Conservation (phyloP, 2,329 filamentous ascomycete species). For the Fusarium stilboides region DNA sequence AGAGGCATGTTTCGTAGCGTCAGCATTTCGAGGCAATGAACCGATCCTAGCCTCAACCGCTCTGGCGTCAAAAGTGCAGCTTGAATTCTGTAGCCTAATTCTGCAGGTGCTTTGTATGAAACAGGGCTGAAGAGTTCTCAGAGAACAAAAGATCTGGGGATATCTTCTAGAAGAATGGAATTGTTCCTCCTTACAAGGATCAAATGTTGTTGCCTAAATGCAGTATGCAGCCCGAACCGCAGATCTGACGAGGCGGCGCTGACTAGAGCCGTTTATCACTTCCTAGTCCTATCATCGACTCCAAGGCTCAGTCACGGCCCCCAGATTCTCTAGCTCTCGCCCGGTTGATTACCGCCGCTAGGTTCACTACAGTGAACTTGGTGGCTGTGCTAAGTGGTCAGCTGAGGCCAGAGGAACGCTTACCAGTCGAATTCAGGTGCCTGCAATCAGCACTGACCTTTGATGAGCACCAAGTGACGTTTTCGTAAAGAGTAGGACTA, state of each 20-base stretch:
- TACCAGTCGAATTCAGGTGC: constrained; percentile 25
- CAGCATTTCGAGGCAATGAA: constrained; percentile 7
- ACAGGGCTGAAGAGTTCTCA: background rate
- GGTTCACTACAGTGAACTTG: background rate
- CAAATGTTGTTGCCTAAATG: constrained; percentile 29
- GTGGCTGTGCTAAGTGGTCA: constrained; percentile 32
- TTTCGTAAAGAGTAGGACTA: background rate
- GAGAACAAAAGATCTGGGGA: background rate
- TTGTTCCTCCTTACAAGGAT: background rate
- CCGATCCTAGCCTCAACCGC: constrained; percentile 10
- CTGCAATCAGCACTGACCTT: constrained; percentile 2
- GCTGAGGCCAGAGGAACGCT: constrained; percentile 10
- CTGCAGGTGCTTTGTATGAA: background rate
- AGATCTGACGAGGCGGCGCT: constrained; percentile 1
- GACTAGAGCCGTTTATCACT: background rate
- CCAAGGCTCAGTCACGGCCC: background rate
- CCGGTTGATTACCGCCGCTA: constrained; percentile 3
- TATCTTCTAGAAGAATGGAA: constrained; percentile 25
- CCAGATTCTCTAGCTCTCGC: constrained; percentile 4
- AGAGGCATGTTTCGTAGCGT: background rate
- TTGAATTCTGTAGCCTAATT: background rate
- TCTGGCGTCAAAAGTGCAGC: background rate
- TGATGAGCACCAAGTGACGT: background rate
- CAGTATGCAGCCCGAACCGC: constrained; percentile 5
- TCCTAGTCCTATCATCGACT: constrained; percentile 6